These are phyloP conservation scores for Malus hybrid DNA, from an alignment of 331 rosid genomes.

Conservation along the genomic window DNA sequence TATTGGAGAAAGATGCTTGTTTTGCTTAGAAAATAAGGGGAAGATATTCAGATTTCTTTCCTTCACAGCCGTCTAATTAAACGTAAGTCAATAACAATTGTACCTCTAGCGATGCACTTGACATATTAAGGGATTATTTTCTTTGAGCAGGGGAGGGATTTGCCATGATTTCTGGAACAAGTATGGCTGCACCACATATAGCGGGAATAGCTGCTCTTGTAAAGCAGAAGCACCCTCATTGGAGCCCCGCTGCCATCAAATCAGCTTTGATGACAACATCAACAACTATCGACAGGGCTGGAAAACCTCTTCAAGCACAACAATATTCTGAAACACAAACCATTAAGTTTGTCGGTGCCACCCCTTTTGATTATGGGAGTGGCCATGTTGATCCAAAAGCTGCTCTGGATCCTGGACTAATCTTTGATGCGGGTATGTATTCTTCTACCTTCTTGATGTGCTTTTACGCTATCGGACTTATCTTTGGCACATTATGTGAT, in stretches of 20 bases:
- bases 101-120: neutral
- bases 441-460: slow-evolving; percentile 2
- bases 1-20: neutral
- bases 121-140: neutral
- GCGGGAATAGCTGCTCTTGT: slow-evolving; percentile 98
- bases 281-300: slow-evolving; percentile 77
- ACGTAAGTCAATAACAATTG: neutral
- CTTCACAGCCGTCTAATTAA: neutral
- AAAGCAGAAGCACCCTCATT: slow-evolving; percentile 91
- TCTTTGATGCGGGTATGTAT: slow-evolving; percentile 78
- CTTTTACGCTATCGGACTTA: neutral
- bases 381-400: slow-evolving; percentile 96
- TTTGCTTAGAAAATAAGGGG: neutral
- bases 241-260: slow-evolving; percentile 99
- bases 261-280: slow-evolving; percentile 98
- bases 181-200: slow-evolving; percentile 99
- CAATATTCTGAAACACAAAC: slow-evolving; percentile 85
- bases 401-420: slow-evolving; percentile 95
- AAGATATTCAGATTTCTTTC: neutral
- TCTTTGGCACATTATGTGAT: neutral
- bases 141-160: slow-evolving; percentile 77
- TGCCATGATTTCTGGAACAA: slow-evolving; percentile 99
- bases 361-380: slow-evolving; percentile 94
- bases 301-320: slow-evolving; percentile 85
- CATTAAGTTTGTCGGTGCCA: slow-evolving; percentile 65